phyloP scores from a whole-genome alignment of 371 early-diverging fungal species.

The Lichtheimia corymbifera region DNA sequence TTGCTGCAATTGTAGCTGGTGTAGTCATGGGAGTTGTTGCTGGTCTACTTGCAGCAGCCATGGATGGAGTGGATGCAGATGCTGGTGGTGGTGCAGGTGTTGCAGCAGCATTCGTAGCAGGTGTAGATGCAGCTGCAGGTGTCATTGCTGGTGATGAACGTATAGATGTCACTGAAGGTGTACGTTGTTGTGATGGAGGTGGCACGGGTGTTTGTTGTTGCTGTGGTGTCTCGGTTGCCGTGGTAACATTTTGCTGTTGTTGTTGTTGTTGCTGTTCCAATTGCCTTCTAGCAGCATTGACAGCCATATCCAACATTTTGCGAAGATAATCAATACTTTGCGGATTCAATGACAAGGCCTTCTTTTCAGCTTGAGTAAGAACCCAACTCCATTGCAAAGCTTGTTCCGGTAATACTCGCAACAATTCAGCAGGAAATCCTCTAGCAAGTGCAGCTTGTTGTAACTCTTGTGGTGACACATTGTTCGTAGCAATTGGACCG shows the following conservation, averaged over 20 bases:
- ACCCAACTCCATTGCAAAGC: background rate
- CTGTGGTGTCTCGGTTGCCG: constrained; percentile 12
- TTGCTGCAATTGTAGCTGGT: constrained; percentile 9
- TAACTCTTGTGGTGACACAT: background rate
- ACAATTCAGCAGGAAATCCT: background rate
- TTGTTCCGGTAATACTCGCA: background rate
- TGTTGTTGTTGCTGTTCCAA: constrained; percentile 15
- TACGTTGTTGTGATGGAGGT: constrained; percentile 74
- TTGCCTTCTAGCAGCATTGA: constrained; percentile 26
- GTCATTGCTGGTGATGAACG: constrained; percentile 7
- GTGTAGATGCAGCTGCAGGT: constrained; percentile 11
- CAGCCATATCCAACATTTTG: constrained; percentile 25
- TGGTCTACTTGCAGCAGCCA: background rate
- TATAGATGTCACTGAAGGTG: constrained; percentile 16
- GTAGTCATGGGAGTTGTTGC: constrained; percentile 13
- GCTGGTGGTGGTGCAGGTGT: constrained; percentile 28
- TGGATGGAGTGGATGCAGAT: constrained; percentile 2
- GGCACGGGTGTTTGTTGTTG: constrained; percentile 16
- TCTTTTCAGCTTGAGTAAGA: constrained; percentile 2
- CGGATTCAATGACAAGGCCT: background rate
- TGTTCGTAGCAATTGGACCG: background rate
- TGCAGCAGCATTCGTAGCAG: constrained; percentile 25
- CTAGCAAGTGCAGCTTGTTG: background rate
- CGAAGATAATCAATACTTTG: background rate
- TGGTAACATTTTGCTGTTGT: constrained; percentile 3